Evolutionary conservation across 805 yeast species (phyloP).

Genomic region (Cyberlindnera sargentensis): DNA sequence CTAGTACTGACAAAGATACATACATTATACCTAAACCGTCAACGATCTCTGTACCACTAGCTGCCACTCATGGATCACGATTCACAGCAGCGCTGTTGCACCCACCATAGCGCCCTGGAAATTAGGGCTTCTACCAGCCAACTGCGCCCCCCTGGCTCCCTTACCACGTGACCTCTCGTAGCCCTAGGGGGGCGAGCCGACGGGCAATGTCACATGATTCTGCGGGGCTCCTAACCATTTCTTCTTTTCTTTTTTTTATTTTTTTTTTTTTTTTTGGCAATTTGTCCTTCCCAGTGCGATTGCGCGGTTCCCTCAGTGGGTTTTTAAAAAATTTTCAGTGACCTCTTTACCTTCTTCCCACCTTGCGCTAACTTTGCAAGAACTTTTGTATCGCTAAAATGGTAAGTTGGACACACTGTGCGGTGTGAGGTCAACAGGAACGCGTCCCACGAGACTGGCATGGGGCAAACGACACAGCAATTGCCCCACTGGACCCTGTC

Average conservation of each 20-base stretch:
- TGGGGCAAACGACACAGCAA: too few relatives aligned
- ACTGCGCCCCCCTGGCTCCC: neutral
- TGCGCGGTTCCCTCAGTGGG: slow-evolving; percentile 1
- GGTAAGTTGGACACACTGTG: slow-evolving; percentile 22
- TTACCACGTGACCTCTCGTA: neutral
- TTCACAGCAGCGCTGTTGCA: neutral
- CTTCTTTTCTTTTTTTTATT: too few relatives aligned
- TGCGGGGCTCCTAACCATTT: neutral
- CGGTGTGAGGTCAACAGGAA: neutral
- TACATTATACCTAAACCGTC: neutral
- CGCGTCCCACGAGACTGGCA: too few relatives aligned
- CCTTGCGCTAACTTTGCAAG: neutral
- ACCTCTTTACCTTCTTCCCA: slow-evolving; percentile 1
- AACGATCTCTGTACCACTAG: neutral
- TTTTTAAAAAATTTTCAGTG: slow-evolving; percentile 7
- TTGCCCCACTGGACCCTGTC: too few relatives aligned
- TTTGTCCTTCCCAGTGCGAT: neutral
- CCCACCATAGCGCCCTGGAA: neutral
- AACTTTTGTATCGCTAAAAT: slow-evolving; percentile 6
- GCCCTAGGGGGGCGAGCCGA: neutral
- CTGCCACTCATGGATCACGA: neutral
- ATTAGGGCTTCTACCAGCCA: slow-evolving; percentile 1
- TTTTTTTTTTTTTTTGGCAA: neutral
- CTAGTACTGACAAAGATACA: neutral
- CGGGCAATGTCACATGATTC: neutral